phyloP scores from a whole-genome alignment of 1,139 yeast species.

The Kodamaea sp. region DNA sequence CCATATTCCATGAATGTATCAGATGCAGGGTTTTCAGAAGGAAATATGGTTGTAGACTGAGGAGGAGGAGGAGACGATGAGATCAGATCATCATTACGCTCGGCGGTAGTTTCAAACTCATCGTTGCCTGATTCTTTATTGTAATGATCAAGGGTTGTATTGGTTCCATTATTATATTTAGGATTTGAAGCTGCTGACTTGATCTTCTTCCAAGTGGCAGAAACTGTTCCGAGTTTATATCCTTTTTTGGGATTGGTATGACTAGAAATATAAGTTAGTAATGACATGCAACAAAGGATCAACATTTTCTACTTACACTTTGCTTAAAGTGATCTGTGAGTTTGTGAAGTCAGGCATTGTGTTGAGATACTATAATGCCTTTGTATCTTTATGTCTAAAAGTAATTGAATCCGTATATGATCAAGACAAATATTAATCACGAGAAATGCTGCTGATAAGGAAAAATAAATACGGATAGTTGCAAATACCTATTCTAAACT shows the following conservation, averaged over 20 bases:
- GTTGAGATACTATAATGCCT: not conserved
- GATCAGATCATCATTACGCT: constrained; percentile 2
- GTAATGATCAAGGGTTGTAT: not conserved
- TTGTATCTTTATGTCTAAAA: no score
- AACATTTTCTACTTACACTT: constrained; percentile 12
- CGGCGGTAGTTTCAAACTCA: constrained; percentile 5
- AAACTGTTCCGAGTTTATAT: constrained; percentile 37
- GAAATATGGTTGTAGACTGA: not conserved
- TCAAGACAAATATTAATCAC: no score
- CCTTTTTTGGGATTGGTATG: constrained; percentile 27
- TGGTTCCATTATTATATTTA: not conserved
- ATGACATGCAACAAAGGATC: not conserved
- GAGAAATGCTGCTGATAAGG: no score
- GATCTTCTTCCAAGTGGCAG: constrained; percentile 45
- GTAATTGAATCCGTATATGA: no score
- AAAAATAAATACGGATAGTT: no score
- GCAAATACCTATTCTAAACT: no score
- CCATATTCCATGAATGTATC: constrained; percentile 31
- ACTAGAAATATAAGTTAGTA: constrained; percentile 13
- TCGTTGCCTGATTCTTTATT: constrained; percentile 2
- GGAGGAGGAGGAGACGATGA: not conserved
- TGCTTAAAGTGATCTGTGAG: constrained; percentile 12
- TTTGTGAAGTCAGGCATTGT: constrained; percentile 12
- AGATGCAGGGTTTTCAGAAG: not conserved
- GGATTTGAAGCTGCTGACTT: constrained; percentile 28